Conservation (phyloP, 176 grass and related monocot genomes). For the Elaeis guineensis region DNA sequence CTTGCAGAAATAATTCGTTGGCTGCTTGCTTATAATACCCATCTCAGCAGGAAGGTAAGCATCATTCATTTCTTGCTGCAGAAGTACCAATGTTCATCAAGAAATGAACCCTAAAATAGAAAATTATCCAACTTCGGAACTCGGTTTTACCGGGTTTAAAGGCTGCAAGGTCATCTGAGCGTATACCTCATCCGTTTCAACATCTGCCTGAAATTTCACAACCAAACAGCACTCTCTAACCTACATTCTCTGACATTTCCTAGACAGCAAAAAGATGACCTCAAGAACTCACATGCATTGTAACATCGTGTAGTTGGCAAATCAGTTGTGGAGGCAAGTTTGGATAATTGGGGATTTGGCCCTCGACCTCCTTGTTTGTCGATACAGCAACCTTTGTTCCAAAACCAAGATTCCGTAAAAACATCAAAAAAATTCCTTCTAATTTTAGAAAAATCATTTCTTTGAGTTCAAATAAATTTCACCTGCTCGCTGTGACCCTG, state of each 20-base stretch:
- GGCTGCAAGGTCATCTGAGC: constrained; percentile 98
- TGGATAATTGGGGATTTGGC: constrained; percentile 97
- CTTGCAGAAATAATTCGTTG: constrained; percentile 98
- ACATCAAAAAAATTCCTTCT: not conserved
- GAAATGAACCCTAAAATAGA: too few species aligned
- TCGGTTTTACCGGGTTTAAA: constrained; percentile 58
- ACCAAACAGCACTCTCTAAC: constrained; percentile 2
- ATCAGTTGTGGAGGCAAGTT: constrained; percentile 91
- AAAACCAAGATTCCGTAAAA: constrained; percentile 16
- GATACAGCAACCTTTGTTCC: constrained; percentile 74
- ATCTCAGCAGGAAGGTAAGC: constrained; percentile 92
- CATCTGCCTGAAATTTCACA: constrained; percentile 59
- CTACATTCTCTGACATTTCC: too few species aligned
- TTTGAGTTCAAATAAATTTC: constrained; percentile 1
- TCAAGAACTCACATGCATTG: constrained; percentile 71
- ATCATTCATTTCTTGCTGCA: constrained; percentile 92
- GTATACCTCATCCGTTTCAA: constrained; percentile 94
- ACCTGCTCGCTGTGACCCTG: constrained; percentile 98
- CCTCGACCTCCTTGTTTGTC: constrained; percentile 96
- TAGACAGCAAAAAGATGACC: not conserved
- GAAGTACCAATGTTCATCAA: not conserved
- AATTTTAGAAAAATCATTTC: too few species aligned
- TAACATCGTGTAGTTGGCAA: constrained; percentile 90
- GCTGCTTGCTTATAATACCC: constrained; percentile 98
- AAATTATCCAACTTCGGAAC: too few species aligned